Evolutionary conservation across 768 basidiomycete genomes (phyloP).

Genomic region (Crucibulum laeve): DNA sequence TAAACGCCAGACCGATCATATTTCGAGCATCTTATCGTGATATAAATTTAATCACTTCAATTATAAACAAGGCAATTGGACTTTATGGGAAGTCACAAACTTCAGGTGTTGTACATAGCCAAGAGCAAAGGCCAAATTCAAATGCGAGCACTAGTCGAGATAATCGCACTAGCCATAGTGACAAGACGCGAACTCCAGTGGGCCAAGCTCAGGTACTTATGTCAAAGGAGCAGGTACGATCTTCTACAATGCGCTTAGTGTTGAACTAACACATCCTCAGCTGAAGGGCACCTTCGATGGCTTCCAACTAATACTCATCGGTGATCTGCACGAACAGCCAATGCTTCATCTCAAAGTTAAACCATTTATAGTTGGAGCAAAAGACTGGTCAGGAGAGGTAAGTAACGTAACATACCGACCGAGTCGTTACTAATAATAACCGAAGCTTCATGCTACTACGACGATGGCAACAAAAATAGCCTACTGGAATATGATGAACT

Average conservation of each 20-base stretch:
- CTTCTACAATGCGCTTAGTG: neutral
- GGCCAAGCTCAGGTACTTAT: constrained; percentile 44
- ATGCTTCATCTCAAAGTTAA: constrained; percentile 86
- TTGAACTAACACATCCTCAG: constrained; percentile 33
- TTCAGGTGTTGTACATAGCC: neutral
- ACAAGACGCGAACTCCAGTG: constrained; percentile 11
- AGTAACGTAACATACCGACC: constrained; percentile 10
- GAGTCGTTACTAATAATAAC: constrained; percentile 1
- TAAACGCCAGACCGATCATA: constrained; percentile 77
- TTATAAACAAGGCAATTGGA: constrained; percentile 82
- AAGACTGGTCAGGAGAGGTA: constrained; percentile 95
- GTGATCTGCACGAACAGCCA: constrained; percentile 93
- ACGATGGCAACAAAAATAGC: constrained; percentile 80
- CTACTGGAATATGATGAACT: constrained; percentile 96
- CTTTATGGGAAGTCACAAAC: constrained; percentile 52
- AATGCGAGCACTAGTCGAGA: neutral
- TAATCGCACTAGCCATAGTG: neutral
- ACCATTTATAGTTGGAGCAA: constrained; percentile 75
- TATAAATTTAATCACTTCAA: constrained; percentile 81
- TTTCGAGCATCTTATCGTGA: constrained; percentile 96
- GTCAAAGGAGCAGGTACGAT: constrained; percentile 76
- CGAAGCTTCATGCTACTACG: constrained; percentile 78
- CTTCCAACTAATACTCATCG: constrained; percentile 89
- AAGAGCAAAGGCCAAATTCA: constrained; percentile 1
- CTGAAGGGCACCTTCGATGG: constrained; percentile 85